These are phyloP conservation scores for Aureobasidium leucospermi DNA, from an alignment of 2,329 filamentous ascomycete species.

Conservation along the genomic window DNA sequence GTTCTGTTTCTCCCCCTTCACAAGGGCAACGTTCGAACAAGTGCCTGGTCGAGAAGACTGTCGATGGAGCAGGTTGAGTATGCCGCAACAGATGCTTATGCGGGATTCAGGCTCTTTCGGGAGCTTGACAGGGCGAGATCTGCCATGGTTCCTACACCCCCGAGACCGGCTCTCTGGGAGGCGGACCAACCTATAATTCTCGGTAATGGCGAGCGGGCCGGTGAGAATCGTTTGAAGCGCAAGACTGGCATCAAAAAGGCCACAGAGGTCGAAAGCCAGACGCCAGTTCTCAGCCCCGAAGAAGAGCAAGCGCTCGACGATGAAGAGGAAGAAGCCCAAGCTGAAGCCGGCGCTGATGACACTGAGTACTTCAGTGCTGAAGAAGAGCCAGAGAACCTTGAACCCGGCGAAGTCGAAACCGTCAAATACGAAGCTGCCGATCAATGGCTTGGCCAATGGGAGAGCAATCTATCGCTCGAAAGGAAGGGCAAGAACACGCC, in stretches of 20 bases:
- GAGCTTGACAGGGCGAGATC: slow-evolving; percentile 62
- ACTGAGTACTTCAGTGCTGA: background rate
- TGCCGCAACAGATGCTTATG: slow-evolving; percentile 79
- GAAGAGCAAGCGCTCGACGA: background rate
- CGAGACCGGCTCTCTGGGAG: slow-evolving; percentile 62
- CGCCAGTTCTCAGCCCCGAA: background rate
- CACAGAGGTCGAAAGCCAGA: background rate
- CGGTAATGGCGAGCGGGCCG: slow-evolving; percentile 34
- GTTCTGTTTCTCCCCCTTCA: slow-evolving; percentile 65
- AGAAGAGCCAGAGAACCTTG: background rate
- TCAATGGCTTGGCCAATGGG: background rate
- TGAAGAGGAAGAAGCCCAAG: slow-evolving; percentile 4
- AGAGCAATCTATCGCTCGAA: background rate
- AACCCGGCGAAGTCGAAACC: background rate
- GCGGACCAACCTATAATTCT: slow-evolving; percentile 56
- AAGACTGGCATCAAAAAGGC: background rate
- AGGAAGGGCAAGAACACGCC: background rate
- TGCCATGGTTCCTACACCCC: slow-evolving; percentile 61
- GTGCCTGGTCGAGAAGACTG: slow-evolving; percentile 65
- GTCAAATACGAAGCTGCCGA: background rate
- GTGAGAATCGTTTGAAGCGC: background rate
- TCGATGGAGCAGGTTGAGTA: slow-evolving; percentile 60
- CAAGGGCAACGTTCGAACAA: slow-evolving; percentile 66
- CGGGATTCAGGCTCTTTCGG: slow-evolving; percentile 64
- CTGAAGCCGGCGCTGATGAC: background rate